Conservation (phyloP, 495 filamentous ascomycete species). For the Geoglossum glabrum region DNA sequence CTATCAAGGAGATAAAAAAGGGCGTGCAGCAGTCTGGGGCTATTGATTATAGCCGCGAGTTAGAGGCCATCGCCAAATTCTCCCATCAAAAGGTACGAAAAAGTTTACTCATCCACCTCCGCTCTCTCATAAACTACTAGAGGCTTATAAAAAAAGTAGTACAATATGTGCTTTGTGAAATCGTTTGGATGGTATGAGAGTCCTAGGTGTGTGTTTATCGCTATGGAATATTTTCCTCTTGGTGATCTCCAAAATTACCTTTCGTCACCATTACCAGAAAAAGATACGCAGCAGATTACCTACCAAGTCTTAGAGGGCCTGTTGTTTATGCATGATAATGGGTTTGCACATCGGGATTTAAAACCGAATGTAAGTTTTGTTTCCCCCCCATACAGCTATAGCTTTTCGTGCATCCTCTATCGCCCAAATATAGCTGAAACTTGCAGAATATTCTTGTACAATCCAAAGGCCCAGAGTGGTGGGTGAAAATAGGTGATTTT, state of each 20-base stretch:
- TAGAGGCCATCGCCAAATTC: constrained; percentile 14
- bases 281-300: background rate
- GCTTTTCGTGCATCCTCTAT: no score
- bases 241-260: constrained; percentile 10
- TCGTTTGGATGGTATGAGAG: constrained; percentile 8
- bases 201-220: constrained; percentile 13
- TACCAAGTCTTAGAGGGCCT: constrained; percentile 11
- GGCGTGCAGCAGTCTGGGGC: background rate
- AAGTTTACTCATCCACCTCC: background rate
- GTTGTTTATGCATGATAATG: constrained; percentile 11
- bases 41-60: constrained; percentile 9
- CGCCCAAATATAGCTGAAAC: no score
- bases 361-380: no score
- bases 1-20: constrained; percentile 11
- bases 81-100: constrained; percentile 8
- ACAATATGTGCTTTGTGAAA: constrained; percentile 7
- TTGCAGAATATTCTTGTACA: no score
- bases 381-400: no score
- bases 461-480: background rate
- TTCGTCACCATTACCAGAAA: background rate
- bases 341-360: no score
- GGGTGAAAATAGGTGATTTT: no score
- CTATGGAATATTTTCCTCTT: no score
- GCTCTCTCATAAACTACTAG: background rate
- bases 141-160: no score